phyloP scores from a whole-genome alignment of 2,329 filamentous ascomycete species.

The Aureobasidium sp. region DNA sequence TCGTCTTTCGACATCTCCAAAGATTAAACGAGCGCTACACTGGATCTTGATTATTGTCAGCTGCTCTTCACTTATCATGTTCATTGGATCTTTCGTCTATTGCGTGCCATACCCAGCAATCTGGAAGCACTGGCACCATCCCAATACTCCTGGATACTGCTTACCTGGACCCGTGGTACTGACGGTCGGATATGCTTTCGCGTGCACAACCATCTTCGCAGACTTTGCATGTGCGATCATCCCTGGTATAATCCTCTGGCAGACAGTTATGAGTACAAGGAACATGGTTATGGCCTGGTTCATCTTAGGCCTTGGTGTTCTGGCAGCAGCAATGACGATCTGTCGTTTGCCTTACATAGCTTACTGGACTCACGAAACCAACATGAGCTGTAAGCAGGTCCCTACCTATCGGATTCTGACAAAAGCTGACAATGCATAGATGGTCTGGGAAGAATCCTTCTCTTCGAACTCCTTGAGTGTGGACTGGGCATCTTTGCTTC shows the following conservation, averaged over 20 bases:
- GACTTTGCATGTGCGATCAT: slow-evolving; percentile 5
- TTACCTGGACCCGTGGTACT: slow-evolving; percentile 2
- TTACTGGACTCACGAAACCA: background rate
- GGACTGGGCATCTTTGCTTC: slow-evolving; percentile 6
- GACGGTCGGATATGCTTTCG: slow-evolving; percentile 4
- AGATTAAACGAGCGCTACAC: background rate
- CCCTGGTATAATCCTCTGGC: slow-evolving; percentile 8
- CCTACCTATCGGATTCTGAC: background rate
- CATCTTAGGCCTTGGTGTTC: background rate
- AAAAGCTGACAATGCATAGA: background rate
- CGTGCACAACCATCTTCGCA: background rate
- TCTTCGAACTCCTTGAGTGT: slow-evolving; percentile 6
- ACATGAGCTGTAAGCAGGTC: background rate
- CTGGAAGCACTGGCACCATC: slow-evolving; percentile 12
- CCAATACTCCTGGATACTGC: slow-evolving; percentile 7
- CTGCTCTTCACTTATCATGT: slow-evolving; percentile 6
- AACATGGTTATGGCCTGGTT: slow-evolving; percentile 5
- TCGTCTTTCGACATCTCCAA: background rate
- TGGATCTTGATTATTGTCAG: slow-evolving; percentile 8
- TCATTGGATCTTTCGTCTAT: slow-evolving; percentile 1
- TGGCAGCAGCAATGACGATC: slow-evolving; percentile 4
- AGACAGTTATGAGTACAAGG: background rate
- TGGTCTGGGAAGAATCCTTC: slow-evolving; percentile 9
- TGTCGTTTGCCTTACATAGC: slow-evolving; percentile 10
- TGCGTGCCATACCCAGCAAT: slow-evolving; percentile 9